Conservation (phyloP, 2,329 filamentous ascomycete genomes). For the Monilinia aucupariae region DNA sequence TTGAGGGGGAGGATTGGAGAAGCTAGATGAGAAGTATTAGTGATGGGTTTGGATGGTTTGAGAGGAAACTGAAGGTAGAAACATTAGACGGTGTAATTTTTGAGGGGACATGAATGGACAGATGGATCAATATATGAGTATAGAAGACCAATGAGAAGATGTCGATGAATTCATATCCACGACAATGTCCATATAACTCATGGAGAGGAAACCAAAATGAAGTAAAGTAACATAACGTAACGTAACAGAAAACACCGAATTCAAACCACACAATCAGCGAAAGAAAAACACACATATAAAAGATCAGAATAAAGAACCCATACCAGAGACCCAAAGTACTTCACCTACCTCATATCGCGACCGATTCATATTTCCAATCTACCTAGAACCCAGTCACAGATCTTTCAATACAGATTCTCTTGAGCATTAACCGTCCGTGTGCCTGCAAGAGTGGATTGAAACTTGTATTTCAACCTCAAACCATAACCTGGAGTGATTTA, state of each 20-base stretch:
- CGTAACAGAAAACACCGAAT: background rate
- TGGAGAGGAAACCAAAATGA: background rate
- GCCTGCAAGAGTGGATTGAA: background rate
- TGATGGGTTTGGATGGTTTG: background rate
- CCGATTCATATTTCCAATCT: constrained; percentile 24
- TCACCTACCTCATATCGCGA: constrained; percentile 28
- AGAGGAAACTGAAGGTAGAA: background rate
- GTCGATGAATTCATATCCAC: background rate
- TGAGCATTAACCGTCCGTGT: background rate
- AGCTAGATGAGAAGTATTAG: constrained; percentile 20
- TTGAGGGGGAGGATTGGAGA: constrained; percentile 24
- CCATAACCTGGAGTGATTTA: background rate
- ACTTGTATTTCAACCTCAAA: background rate
- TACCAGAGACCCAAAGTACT: constrained; percentile 10
- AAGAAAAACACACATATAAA: background rate
- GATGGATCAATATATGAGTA: background rate
- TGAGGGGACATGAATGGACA: background rate
- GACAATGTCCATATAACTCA: background rate
- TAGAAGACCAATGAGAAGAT: background rate
- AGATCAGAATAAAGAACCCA: background rate
- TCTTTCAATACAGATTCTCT: background rate
- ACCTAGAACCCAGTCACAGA: background rate
- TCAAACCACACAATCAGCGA: background rate
- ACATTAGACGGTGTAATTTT: background rate
- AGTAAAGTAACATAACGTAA: background rate